Base-by-base conservation (phyloP, 1,284 basidiomycete species). In the Testicularia cyperi region DNA sequence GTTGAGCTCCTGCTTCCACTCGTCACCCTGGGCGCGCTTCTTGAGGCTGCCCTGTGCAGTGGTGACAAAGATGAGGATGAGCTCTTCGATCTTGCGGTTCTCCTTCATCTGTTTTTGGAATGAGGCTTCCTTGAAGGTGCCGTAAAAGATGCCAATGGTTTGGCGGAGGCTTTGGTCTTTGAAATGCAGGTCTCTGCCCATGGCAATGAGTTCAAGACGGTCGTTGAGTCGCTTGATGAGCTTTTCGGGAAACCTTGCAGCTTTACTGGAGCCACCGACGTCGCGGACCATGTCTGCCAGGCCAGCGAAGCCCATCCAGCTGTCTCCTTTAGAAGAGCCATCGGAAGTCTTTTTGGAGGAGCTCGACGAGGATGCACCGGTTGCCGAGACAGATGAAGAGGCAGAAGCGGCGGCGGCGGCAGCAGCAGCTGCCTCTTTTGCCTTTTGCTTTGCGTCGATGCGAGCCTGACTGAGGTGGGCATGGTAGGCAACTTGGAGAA, bases 1-100 rank as follows among this genome's bases (percentile, higher is more conserved):
- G 77, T 95, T 92, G 44, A 96, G 83, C 75, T 95, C 90, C 39
- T 84, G 75, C 77, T 95, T 96, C 91, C 92, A 96, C 42, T 65
- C 68, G 34, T 95, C 90, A n/a, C 78, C 80, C 84, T 71, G 24
- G 2, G 65, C 40, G 86, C 88, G 77, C 78, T 95, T 94, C 81
- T 86, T 55, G 28, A 75, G 44, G 35, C 58, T 51, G 6, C 57
- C 53, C 32, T 75, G 71, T 0, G 74, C 88, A 32, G 90, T 86
- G 2, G 92, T 89, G 13, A 92, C 92, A 71, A 96, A 97, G 81
- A 88, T 87, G 39, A 98, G 82, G 55, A 99, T 94, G 48, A 98
- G 85, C 63, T 96, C 92, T 78, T 99, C 95, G 41, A 97, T 88
- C 80, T 94, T 95, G 35, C 95, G 83, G 70, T 91, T 92, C 77